Percentiles rank a stretch among this genome's conserved stretches.
Evolutionary conservation across 768 basidiomycete species (phyloP).

Genomic region (Auricularia sp.): DNA sequence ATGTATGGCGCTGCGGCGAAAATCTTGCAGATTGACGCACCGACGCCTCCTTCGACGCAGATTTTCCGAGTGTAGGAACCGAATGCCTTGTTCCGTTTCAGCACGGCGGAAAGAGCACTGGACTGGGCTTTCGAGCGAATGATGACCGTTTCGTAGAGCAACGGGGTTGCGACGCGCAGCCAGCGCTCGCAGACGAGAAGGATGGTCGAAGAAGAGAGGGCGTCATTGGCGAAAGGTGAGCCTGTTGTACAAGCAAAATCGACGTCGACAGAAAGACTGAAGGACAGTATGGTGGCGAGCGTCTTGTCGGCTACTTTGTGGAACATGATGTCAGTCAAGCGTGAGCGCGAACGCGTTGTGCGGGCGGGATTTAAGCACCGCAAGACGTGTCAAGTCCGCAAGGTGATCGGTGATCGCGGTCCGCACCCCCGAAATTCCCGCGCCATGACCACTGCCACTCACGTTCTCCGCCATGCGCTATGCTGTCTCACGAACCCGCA

Average conservation of each 20-base stretch:
- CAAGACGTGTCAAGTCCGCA: too few species aligned
- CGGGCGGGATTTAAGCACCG: too few species aligned
- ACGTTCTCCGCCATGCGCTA: too few species aligned
- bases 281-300: not conserved
- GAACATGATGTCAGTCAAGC: not conserved
- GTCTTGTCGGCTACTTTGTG: not conserved
- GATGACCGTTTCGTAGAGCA: not conserved
- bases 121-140: not conserved
- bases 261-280: not conserved
- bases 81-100: not conserved
- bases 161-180: not conserved
- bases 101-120: not conserved
- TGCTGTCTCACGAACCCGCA: too few species aligned
- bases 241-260: not conserved
- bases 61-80: not conserved
- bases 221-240: not conserved
- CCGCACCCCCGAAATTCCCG: too few species aligned
- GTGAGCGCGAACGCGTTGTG: too few species aligned
- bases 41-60: not conserved
- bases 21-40: not conserved
- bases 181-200: not conserved
- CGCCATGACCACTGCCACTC: too few species aligned
- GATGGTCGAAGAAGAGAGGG: not conserved
- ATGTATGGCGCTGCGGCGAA: not conserved
- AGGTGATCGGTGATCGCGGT: too few species aligned